These are phyloP conservation scores for Capsicum pubescens DNA, from an alignment of 257 asterid genomes.

Conservation along the genomic window DNA sequence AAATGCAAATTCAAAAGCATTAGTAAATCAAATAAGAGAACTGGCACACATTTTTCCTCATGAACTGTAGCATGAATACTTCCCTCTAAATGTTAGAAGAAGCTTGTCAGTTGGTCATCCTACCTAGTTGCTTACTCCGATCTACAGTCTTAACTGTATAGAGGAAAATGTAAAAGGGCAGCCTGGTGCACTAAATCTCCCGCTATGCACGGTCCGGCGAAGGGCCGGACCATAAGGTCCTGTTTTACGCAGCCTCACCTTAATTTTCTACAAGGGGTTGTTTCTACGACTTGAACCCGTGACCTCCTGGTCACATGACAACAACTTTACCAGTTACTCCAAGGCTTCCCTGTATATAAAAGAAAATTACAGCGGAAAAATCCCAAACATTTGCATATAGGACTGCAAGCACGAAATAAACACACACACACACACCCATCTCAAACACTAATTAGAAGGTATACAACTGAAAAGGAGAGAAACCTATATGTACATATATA, in stretches of 20 bases:
- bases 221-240: no score
- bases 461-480: background rate
- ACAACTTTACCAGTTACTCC: background rate
- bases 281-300: no score
- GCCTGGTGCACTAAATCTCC: no score
- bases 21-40: no score
- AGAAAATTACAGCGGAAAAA: background rate
- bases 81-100: background rate
- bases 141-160: no score
- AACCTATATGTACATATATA: background rate
- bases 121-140: no score
- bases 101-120: background rate
- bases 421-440: background rate
- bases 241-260: no score
- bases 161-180: no score
- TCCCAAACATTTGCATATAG: background rate
- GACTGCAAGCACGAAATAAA: background rate
- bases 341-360: background rate
- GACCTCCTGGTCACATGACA: no score
- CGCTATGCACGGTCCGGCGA: no score
- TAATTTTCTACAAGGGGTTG: no score
- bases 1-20: background rate
- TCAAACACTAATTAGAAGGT: background rate
- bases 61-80: background rate
- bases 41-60: background rate